Evolutionary conservation across 495 filamentous ascomycete genomes (phyloP), one percentile per base, ranked within the genome.

Genomic region (Trypethelium eluteriae): DNA sequence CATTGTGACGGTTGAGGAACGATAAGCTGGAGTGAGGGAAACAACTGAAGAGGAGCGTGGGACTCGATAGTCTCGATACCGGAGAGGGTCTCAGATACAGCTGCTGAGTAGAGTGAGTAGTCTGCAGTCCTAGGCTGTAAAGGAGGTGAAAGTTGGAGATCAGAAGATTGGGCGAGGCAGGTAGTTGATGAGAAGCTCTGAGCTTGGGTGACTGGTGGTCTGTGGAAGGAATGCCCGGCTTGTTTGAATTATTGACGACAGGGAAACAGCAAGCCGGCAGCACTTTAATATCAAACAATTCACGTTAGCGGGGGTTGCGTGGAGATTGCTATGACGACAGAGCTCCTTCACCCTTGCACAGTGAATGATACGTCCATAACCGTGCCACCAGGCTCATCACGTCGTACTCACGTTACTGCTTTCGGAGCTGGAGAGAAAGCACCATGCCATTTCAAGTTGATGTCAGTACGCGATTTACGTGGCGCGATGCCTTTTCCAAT

Each of bases 1-100:
- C 93, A 98, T 98, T 74, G 80, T 90, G 81, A 75, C 68, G 64
- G 74, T 69, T 46, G 67, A 36, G 34, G 53, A 25, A 25, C 25
- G 53, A 35, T 59, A 36, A 36, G 53, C 36, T 35, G 53, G 34
- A 59, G 53, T 59, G 53, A 59, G 53, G 14, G 53, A 36, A 35
- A 5, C 36, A 5, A 5, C 16, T 11, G 9, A 53, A n/a, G 9
- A 59, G 53, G 34, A 59, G 53, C 53, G 34, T 18, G 34, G 53
- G 32, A 59, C 6, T 7, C 36, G 53, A 2, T 59, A 59, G 53
- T 59, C 7, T 6, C 7, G 32, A 35, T 35, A 18, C 41, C 2
- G 6, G 3, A 32, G 36, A 36, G 14, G 11, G 10, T 36, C 32
- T 59, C 32, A 36, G 53, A 59, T 59, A 59, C 53, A 7, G 53